Conservation (phyloP, 2,329 filamentous ascomycete genomes). For the Fusarium incarnatum region DNA sequence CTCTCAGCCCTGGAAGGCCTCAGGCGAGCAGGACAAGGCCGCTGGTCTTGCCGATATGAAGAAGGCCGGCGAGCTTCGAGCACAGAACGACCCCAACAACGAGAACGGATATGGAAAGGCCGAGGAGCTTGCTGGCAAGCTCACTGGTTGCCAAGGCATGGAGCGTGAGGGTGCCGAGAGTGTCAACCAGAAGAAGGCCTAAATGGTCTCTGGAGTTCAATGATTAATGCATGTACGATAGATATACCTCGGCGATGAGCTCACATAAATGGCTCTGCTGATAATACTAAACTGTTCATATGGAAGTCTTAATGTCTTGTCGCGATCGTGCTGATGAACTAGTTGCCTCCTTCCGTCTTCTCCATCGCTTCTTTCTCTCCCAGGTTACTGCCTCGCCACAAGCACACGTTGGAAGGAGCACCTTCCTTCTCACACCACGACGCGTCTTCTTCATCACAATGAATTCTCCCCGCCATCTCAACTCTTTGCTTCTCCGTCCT, state of each 20-base stretch:
- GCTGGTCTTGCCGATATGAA: conserved; percentile 73
- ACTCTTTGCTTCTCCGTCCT: conserved; percentile 5
- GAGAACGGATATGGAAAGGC: conserved; percentile 69
- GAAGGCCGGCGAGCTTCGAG: conserved; percentile 66
- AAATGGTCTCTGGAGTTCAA: background rate
- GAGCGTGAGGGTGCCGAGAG: conserved; percentile 69
- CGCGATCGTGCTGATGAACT: too few species aligned
- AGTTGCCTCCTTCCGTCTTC: background rate
- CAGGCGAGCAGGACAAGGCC: conserved; percentile 72
- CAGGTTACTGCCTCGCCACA: background rate
- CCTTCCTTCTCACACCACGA: background rate
- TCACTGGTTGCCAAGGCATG: conserved; percentile 77
- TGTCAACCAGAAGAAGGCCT: conserved; percentile 51
- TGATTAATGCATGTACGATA: conserved; percentile 21
- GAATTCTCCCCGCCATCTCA: background rate
- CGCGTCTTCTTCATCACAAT: background rate
- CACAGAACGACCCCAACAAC: conserved; percentile 60
- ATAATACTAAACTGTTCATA: conserved; percentile 2
- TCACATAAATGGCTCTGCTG: background rate
- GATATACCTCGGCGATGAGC: background rate
- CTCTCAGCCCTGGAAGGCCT: conserved; percentile 71
- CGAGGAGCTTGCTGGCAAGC: conserved; percentile 73
- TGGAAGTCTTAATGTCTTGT: rapidly evolving
- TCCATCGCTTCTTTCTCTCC: background rate
- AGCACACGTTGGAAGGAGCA: background rate